Evolutionary conservation across 2,329 filamentous ascomycete species (phyloP).

Genomic region (Pezicula neosporulosa): DNA sequence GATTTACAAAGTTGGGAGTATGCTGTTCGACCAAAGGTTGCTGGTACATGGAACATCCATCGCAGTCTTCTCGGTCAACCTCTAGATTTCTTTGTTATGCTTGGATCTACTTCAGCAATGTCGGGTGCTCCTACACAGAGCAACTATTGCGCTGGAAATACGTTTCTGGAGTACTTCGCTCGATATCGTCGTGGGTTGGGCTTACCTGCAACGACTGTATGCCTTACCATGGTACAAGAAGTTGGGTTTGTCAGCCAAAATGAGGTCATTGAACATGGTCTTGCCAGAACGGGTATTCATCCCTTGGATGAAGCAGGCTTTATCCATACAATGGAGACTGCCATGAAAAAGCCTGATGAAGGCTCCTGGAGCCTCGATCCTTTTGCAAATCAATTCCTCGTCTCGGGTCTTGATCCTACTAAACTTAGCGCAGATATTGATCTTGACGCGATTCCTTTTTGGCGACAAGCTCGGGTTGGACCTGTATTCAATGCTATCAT

Average conservation of each 20-base stretch:
- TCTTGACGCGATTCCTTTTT: background rate
- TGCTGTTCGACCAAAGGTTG: constrained; percentile 47
- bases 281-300: background rate
- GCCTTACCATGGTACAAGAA: background rate
- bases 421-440: background rate
- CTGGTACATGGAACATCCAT: constrained; percentile 52
- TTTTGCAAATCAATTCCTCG: background rate
- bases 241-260: background rate
- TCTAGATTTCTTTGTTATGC: constrained; percentile 33
- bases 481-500: background rate
- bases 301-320: background rate
- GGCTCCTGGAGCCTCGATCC: background rate
- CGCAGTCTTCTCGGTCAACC: constrained; percentile 14
- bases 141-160: constrained; percentile 33
- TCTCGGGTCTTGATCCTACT: background rate
- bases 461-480: background rate
- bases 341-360: background rate
- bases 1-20: constrained; percentile 30
- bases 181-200: constrained; percentile 9
- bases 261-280: constrained; percentile 32
- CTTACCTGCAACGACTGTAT: constrained; percentile 1
- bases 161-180: constrained; percentile 30
- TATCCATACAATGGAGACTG: background rate
- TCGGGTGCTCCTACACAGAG: constrained; percentile 27
- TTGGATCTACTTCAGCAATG: constrained; percentile 21